Evolutionary conservation across 768 basidiomycete species (phyloP).

Genomic region (Scleroderma bovista): DNA sequence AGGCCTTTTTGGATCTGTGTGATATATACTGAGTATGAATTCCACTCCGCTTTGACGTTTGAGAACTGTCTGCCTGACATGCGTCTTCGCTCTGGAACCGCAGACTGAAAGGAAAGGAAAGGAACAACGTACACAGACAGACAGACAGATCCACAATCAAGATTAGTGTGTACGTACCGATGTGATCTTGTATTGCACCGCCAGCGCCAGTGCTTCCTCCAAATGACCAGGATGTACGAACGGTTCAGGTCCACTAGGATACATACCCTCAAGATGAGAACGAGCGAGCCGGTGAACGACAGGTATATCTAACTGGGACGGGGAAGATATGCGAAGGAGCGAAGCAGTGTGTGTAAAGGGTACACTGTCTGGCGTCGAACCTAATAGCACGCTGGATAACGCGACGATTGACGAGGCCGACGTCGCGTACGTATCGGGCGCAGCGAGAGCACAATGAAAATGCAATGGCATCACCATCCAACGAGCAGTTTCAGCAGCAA

Average conservation of each 20-base stretch:
- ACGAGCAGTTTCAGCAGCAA: too few species aligned
- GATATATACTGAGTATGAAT: background rate
- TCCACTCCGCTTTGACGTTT: constrained; percentile 1
- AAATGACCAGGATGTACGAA: constrained; percentile 40
- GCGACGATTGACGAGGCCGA: background rate
- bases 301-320: constrained; percentile 53
- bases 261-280: constrained; percentile 38
- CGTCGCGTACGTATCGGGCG: too few species aligned
- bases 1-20: constrained; percentile 55
- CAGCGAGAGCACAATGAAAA: too few species aligned
- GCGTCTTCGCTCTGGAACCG: background rate
- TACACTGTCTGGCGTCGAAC: constrained; percentile 41
- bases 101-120: too few species aligned
- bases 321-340: constrained; percentile 53
- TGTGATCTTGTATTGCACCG: constrained; percentile 40
- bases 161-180: constrained; percentile 49
- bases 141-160: too few species aligned
- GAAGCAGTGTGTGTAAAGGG: constrained; percentile 45
- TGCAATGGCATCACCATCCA: too few species aligned
- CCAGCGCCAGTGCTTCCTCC: constrained; percentile 50
- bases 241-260: constrained; percentile 44
- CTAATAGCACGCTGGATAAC: constrained; percentile 16
- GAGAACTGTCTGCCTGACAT: too few species aligned
- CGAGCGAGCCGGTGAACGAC: constrained; percentile 42
- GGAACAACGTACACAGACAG: too few species aligned